Conservation (phyloP, 2,329 filamentous ascomycete genomes). For the Penicillium sp. region DNA sequence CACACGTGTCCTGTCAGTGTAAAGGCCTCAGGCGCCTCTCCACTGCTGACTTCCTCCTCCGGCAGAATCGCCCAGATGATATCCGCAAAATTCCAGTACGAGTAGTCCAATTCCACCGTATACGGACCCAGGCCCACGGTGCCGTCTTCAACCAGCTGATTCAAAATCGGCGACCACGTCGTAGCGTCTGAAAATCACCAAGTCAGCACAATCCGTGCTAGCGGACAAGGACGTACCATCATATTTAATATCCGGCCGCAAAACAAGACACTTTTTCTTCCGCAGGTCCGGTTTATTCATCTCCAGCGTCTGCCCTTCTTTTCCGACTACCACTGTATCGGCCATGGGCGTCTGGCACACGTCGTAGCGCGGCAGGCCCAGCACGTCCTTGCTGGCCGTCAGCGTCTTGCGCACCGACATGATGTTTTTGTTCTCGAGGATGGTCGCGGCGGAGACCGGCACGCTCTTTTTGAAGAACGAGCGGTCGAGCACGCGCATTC, state of each 20-base stretch:
- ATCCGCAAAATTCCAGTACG: conserved; percentile 82
- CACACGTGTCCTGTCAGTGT: conserved; percentile 83
- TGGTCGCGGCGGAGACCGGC: conserved; percentile 70
- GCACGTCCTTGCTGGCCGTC: conserved; percentile 60
- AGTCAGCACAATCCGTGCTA: too few relatives aligned
- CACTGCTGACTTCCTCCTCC: conserved; percentile 63
- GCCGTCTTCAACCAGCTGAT: conserved; percentile 63
- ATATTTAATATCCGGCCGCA: conserved; percentile 34
- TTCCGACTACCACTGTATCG: conserved; percentile 2
- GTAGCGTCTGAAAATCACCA: conserved; percentile 52
- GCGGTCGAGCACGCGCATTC: conserved; percentile 76
- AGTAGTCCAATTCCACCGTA: conserved; percentile 72
- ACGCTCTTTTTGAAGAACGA: conserved; percentile 75
- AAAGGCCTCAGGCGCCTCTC: conserved; percentile 78
- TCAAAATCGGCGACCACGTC: conserved; percentile 72
- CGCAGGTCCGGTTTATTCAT: conserved; percentile 53
- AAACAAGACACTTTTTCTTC: conserved; percentile 35
- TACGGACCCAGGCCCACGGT: conserved; percentile 72
- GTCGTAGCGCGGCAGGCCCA: conserved; percentile 61
- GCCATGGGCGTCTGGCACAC: conserved; percentile 57
- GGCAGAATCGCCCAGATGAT: conserved; percentile 79
- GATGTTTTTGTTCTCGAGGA: conserved; percentile 73
- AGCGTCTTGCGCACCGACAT: conserved; percentile 66
- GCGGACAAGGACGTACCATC: conserved; percentile 34
- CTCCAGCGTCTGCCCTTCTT: conserved; percentile 19